Conservation (phyloP, 805 yeast genomes). For the Pachysolen tannophilus region DNA sequence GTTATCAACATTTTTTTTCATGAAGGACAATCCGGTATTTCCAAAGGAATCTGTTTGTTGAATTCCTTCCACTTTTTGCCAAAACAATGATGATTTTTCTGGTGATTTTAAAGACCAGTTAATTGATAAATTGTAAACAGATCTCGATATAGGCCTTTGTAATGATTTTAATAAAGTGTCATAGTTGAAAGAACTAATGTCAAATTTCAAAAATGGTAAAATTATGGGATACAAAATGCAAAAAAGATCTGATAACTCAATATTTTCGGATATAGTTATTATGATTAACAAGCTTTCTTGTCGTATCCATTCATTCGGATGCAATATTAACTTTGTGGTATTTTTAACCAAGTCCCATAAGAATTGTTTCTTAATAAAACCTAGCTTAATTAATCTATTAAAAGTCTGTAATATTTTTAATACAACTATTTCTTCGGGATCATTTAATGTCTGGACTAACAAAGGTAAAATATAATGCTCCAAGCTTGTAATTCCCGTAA, state of each 20-base stretch:
- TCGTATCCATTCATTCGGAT: conserved; percentile 83
- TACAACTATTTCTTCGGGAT: conserved; percentile 77
- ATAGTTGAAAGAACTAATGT: conserved; percentile 61
- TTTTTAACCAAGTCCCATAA: conserved; percentile 48
- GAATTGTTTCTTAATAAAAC: conserved; percentile 41
- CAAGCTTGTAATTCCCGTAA: conserved; percentile 71
- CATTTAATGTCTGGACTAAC: conserved; percentile 73
- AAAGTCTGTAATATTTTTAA: conserved; percentile 57
- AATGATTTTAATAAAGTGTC: conserved; percentile 58
- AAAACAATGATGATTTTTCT: conserved; percentile 53
- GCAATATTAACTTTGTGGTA: conserved; percentile 55
- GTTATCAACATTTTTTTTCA: conserved; percentile 16
- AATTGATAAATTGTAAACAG: conserved; percentile 54
- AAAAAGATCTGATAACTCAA: conserved; percentile 71
- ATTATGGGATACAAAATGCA: conserved; percentile 80
- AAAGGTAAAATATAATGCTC: conserved; percentile 87
- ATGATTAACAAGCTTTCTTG: conserved; percentile 58
- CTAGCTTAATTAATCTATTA: conserved; percentile 46
- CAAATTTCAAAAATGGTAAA: conserved; percentile 69
- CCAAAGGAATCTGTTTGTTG: conserved; percentile 36
- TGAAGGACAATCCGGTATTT: conserved; percentile 27
- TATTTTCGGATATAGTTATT: conserved; percentile 49
- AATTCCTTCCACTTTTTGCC: conserved; percentile 47
- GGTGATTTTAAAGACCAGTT: conserved; percentile 65
- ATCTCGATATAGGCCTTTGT: conserved; percentile 57